A percentile compares a stretch with the other conserved stretches of the same genome.
Evolutionary conservation across 106 monocot genomes (phyloP).

Genomic region (Dendrobium huoshanense): DNA sequence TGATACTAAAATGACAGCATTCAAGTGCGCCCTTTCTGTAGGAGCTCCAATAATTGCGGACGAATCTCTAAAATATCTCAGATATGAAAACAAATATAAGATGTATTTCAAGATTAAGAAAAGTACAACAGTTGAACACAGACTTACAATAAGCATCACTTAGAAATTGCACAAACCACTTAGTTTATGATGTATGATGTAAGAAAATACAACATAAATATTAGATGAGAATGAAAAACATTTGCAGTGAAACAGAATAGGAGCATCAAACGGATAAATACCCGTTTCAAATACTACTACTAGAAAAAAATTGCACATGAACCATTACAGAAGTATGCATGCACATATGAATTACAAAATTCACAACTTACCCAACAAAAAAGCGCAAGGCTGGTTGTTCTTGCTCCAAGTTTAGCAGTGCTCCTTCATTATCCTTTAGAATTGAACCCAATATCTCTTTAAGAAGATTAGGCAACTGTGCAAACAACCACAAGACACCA

Average conservation of each 20-base stretch:
- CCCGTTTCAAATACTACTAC: not conserved
- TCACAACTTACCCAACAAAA: slow-evolving; percentile 71
- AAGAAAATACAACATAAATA: not conserved
- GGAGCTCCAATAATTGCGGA: not conserved
- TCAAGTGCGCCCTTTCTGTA: not conserved
- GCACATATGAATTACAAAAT: not conserved
- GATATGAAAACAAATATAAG: not conserved
- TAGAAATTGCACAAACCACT: not conserved
- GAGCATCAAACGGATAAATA: not conserved
- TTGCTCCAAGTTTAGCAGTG: slow-evolving; percentile 94
- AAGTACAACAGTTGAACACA: not conserved
- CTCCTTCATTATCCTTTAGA: slow-evolving; percentile 86
- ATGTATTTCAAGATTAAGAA: not conserved
- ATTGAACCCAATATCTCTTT: slow-evolving; percentile 97
- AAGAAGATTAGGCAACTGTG: slow-evolving; percentile 88
- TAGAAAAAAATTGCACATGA: not conserved
- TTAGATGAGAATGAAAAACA: not conserved
- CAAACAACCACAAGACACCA: slow-evolving; percentile 96
- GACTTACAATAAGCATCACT: not conserved
- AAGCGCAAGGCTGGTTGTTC: slow-evolving; percentile 98
- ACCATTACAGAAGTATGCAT: not conserved
- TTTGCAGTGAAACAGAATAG: not conserved
- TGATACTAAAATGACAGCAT: not conserved
- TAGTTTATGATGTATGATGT: not conserved
- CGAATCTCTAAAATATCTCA: not conserved